Conservation (phyloP, 2,329 filamentous ascomycete species). For the Penicillium sp. region DNA sequence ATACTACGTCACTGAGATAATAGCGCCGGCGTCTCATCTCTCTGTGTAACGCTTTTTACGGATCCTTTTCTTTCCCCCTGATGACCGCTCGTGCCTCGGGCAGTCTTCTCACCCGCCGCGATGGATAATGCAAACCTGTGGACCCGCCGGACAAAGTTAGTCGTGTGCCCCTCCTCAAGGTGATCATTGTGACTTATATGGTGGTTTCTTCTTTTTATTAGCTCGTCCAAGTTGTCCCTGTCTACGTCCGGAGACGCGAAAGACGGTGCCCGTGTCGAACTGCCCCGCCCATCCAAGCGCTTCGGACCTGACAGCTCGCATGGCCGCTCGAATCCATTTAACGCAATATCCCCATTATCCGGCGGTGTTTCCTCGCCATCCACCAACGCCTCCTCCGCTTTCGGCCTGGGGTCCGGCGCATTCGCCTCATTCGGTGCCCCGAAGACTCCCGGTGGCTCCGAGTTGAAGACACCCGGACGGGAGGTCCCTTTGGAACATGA, state of each 20-base stretch:
- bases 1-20: conserved; percentile 7
- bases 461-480: conserved; percentile 56
- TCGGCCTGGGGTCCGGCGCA: conserved; percentile 85
- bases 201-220: conserved; percentile 32
- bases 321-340: conserved; percentile 68
- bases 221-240: conserved; percentile 82
- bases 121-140: conserved; percentile 46
- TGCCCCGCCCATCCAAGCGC: conserved; percentile 62
- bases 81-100: conserved; percentile 34
- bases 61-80: conserved; percentile 19
- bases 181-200: neutral
- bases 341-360: conserved; percentile 61
- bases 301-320: conserved; percentile 66
- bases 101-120: conserved; percentile 29
- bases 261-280: conserved; percentile 47
- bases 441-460: conserved; percentile 74
- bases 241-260: conserved; percentile 59
- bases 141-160: conserved; percentile 44
- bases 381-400: conserved; percentile 71
- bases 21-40: conserved; percentile 2
- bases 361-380: conserved; percentile 66
- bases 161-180: conserved; percentile 9
- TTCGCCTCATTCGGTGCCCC: conserved; percentile 95
- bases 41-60: conserved; percentile 12
- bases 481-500: conserved; percentile 43